Evolutionary conservation across 2,329 filamentous ascomycete genomes (phyloP).

Genomic region (Xylaria arbuscula): DNA sequence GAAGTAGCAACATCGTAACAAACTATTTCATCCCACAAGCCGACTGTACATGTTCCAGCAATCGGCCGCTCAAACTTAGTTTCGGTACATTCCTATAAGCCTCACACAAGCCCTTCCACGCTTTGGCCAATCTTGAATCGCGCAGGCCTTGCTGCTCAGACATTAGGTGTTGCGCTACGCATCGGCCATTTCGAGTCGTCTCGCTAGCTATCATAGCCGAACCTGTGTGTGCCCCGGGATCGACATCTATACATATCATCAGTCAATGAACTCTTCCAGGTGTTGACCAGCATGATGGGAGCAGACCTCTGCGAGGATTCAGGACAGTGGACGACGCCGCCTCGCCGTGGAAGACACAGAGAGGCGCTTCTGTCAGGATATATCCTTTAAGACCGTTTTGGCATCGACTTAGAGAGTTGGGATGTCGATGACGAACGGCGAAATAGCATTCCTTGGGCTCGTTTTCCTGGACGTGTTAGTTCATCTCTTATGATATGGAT

Average conservation of each 20-base stretch:
- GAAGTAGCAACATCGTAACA: too few relatives aligned
- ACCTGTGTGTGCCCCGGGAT: background rate
- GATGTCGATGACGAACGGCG: too few relatives aligned
- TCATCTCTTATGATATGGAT: too few relatives aligned
- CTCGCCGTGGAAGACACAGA: background rate
- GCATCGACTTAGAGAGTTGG: too few relatives aligned
- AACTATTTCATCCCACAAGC: background rate
- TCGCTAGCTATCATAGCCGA: background rate
- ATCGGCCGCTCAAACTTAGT: background rate
- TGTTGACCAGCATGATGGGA: background rate
- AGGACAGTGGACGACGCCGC: background rate
- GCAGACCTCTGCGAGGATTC: background rate
- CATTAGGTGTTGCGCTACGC: background rate
- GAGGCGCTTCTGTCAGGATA: background rate
- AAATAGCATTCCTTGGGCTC: too few relatives aligned
- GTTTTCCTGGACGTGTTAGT: too few relatives aligned
- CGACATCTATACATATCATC: background rate
- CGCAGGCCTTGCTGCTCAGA: background rate
- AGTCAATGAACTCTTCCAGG: background rate
- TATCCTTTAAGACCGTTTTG: too few relatives aligned
- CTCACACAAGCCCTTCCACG: background rate
- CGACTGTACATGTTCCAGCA: background rate
- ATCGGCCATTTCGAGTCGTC: background rate
- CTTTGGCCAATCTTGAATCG: too few relatives aligned
- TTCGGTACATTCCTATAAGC: background rate